Conservation (phyloP, 495 filamentous ascomycete species). For the Trichoderma orchidacearum region DNA sequence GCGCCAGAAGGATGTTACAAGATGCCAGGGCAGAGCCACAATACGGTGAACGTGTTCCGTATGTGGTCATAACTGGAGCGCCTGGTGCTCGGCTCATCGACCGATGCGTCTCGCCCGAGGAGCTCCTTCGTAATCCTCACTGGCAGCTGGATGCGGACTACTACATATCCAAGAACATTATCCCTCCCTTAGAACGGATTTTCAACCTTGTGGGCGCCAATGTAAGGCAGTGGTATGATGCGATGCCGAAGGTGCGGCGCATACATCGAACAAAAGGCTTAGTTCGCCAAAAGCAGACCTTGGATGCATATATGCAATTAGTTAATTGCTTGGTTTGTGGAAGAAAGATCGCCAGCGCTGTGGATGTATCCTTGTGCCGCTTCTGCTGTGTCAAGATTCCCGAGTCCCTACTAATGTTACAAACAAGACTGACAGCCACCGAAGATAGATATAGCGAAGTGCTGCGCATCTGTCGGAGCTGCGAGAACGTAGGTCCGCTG, state of each 20-base stretch:
- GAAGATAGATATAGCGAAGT: constrained; percentile 55
- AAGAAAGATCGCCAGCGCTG: constrained; percentile 38
- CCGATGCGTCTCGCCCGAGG: constrained; percentile 78
- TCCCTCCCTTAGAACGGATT: constrained; percentile 88
- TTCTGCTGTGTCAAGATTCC: constrained; percentile 49
- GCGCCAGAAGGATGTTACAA: constrained; percentile 67
- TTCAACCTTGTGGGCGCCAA: constrained; percentile 96
- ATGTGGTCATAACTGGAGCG: constrained; percentile 79
- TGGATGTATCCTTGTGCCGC: constrained; percentile 18
- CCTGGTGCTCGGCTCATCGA: constrained; percentile 79
- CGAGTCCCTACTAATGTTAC: constrained; percentile 46
- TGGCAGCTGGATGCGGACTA: constrained; percentile 90
- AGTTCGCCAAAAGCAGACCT: constrained; percentile 40
- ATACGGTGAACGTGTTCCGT: constrained; percentile 89
- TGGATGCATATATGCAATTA: constrained; percentile 80
- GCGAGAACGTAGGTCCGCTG: constrained; percentile 53
- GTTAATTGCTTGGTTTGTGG: constrained; percentile 69
- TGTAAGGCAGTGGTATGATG: constrained; percentile 83
- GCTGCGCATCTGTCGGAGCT: constrained; percentile 69
- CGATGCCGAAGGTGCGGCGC: constrained; percentile 84
- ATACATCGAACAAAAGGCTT: constrained; percentile 21
- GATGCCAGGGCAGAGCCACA: constrained; percentile 84
- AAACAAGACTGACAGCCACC: constrained; percentile 41
- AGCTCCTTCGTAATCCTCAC: constrained; percentile 59
- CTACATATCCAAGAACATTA: constrained; percentile 90